A percentile compares a stretch with the other conserved stretches of the same genome.
These are phyloP conservation scores for Plasmodium vivax DNA, from an alignment of 169 alveolate species.

Conservation along the genomic window DNA sequence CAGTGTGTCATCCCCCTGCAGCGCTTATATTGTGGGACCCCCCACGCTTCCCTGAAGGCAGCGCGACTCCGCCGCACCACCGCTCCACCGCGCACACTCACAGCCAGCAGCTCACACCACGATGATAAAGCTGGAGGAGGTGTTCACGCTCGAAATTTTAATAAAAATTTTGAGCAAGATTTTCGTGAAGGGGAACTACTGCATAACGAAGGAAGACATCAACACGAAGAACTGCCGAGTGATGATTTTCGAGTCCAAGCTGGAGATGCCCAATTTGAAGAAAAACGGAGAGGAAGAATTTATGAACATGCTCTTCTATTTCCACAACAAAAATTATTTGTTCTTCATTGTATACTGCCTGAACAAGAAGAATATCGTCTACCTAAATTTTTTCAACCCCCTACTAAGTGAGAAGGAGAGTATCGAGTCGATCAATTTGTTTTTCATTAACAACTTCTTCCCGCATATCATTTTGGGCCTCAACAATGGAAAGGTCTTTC, in stretches of 20 bases:
- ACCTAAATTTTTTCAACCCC: conserved; percentile 57
- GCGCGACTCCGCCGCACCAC: background rate
- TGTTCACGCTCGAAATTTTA: conserved; percentile 62
- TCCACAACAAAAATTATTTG: conserved; percentile 59
- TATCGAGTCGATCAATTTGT: conserved; percentile 45
- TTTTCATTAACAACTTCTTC: conserved; percentile 57
- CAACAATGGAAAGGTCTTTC: conserved; percentile 36
- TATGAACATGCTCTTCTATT: conserved; percentile 54
- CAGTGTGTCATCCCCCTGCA: background rate
- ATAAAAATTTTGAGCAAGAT: conserved; percentile 57
- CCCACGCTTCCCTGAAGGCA: background rate
- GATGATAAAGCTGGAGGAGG: conserved; percentile 29
- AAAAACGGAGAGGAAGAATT: conserved; percentile 27
- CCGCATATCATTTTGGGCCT: conserved; percentile 71
- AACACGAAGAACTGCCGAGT: conserved; percentile 54
- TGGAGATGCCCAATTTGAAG: background rate
- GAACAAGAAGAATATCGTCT: conserved; percentile 60
- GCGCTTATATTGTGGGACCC: background rate
- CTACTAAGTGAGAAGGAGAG: conserved; percentile 52
- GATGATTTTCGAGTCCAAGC: conserved; percentile 32
- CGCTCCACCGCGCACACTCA: background rate
- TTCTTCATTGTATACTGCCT: conserved; percentile 55
- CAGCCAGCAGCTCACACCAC: background rate
- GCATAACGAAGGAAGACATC: conserved; percentile 59
- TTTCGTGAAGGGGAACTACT: conserved; percentile 36